phyloP scores from a whole-genome alignment of 192 early-diverging fungal species.

The Entrophospora sp. region DNA sequence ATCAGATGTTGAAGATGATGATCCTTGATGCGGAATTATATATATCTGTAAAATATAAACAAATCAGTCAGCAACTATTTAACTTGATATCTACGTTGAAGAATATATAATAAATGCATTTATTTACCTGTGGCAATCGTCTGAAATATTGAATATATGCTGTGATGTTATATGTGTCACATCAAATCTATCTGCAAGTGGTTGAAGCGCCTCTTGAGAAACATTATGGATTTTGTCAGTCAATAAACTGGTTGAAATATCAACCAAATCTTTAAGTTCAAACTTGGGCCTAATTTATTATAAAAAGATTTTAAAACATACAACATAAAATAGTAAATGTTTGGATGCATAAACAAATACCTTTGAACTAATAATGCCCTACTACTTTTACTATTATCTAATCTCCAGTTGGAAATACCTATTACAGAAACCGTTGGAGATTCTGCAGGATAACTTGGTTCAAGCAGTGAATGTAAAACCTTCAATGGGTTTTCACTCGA shows the following conservation, averaged over 20 bases:
- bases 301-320: not conserved
- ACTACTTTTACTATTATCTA: conserved; percentile 21
- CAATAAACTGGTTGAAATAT: not conserved
- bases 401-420: conserved; percentile 20
- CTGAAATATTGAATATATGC: too few species aligned
- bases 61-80: not conserved
- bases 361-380: conserved; percentile 17
- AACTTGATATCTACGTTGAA: not conserved
- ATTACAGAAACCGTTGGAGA: conserved; percentile 8
- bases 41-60: conserved; percentile 11
- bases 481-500: conserved; percentile 14
- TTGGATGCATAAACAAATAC: not conserved
- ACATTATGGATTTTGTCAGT: not conserved
- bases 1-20: conserved; percentile 23
- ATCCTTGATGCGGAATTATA: conserved; percentile 24
- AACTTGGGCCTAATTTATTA: not conserved
- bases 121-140: conserved; percentile 10
- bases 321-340: not conserved
- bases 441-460: conserved; percentile 19
- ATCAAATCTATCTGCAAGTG: not conserved
- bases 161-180: not conserved
- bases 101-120: not conserved
- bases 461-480: conserved; percentile 18
- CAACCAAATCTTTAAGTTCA: not conserved
- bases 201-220: not conserved